Conservation (phyloP, 495 filamentous ascomycete genomes). For the Aspergillus bertholletiae region DNA sequence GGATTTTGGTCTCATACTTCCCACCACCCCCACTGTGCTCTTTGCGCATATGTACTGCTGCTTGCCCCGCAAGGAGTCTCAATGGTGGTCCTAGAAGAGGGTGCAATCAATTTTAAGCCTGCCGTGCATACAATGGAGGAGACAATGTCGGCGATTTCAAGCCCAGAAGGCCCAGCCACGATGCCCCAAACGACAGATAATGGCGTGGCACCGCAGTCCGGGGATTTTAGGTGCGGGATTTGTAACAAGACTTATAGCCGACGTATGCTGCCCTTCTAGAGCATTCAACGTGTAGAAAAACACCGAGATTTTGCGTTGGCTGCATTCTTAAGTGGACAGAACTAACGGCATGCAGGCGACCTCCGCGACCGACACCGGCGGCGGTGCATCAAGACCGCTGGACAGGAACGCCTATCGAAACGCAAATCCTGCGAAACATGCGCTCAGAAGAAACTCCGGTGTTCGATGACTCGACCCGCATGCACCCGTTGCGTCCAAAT, state of each 20-base stretch:
- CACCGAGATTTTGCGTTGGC: not conserved
- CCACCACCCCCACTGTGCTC: not conserved
- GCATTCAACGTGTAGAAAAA: not conserved
- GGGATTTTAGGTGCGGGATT: constrained; percentile 13
- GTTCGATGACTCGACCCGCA: constrained; percentile 17
- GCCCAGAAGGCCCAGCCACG: not conserved
- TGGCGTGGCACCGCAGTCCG: too few relatives aligned
- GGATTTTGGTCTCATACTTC: not conserved
- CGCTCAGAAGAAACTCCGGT: constrained; percentile 19
- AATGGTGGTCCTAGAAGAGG: not conserved
- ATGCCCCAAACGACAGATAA: too few relatives aligned
- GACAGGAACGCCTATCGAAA: constrained; percentile 17
- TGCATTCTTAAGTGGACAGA: not conserved
- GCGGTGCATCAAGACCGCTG: constrained; percentile 16
- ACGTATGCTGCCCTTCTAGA: constrained; percentile 6
- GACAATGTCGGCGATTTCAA: not conserved
- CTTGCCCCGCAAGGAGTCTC: not conserved
- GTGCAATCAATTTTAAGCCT: not conserved
- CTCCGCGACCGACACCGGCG: constrained; percentile 20
- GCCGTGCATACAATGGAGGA: not conserved
- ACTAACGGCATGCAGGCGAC: constrained; percentile 12
- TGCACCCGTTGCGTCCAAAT: constrained; percentile 15
- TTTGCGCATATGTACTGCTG: not conserved
- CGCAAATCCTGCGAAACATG: constrained; percentile 21
- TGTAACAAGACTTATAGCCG: constrained; percentile 19